phyloP scores from a whole-genome alignment of 2,329 filamentous ascomycete species.

The Intubia oerlemansii region DNA sequence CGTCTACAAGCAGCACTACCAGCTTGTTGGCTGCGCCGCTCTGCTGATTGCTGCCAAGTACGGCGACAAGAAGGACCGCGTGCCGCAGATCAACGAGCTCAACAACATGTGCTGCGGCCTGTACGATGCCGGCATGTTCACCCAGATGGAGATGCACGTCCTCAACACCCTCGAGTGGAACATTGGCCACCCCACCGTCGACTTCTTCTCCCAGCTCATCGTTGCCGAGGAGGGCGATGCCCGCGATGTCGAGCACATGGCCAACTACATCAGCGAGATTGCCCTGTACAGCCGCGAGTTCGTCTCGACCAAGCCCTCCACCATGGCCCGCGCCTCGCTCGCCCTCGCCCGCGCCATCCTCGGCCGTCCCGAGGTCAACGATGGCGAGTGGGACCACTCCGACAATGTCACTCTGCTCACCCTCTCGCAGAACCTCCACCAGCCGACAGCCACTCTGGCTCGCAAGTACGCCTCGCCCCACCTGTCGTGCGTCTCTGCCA shows the following conservation, averaged over 20 bases:
- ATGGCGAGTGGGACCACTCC: slow-evolving; percentile 55
- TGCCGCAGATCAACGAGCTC: slow-evolving; percentile 90
- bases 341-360: slow-evolving; percentile 76
- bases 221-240: slow-evolving; percentile 61
- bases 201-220: slow-evolving; percentile 79
- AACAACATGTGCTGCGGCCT: slow-evolving; percentile 98
- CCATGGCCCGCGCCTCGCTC: slow-evolving; percentile 73
- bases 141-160: slow-evolving; percentile 99
- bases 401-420: slow-evolving; percentile 45
- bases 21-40: slow-evolving; percentile 88
- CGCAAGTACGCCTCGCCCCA: slow-evolving; percentile 36
- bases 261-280: slow-evolving; percentile 84
- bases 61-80: slow-evolving; percentile 92
- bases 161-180: slow-evolving; percentile 93
- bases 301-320: slow-evolving; percentile 75
- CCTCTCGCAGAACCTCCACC: slow-evolving; percentile 36
- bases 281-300: slow-evolving; percentile 94
- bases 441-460: slow-evolving; percentile 33
- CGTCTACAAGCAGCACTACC: slow-evolving; percentile 98
- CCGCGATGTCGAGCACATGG: slow-evolving; percentile 82
- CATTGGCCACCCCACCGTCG: slow-evolving; percentile 87
- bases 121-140: slow-evolving; percentile 99
- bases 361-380: slow-evolving; percentile 52
- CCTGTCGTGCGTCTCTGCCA: slow-evolving; percentile 30
- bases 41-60: slow-evolving; percentile 96